These are phyloP conservation scores for Hypoxylon sp. DNA, from an alignment of 2,329 filamentous ascomycete genomes.

Conservation along the genomic window DNA sequence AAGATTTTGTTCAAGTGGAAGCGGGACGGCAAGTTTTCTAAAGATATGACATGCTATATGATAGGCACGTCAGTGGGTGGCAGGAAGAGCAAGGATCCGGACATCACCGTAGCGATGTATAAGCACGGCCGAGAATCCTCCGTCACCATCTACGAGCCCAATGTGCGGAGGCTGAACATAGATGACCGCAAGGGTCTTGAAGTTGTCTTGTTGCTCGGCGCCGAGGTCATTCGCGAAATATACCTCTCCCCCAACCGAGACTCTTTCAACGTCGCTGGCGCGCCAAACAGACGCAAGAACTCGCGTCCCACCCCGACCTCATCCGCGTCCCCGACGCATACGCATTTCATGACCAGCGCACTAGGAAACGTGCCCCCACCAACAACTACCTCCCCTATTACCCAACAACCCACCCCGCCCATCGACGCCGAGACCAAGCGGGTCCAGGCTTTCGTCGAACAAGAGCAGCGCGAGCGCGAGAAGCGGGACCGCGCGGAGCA, in stretches of 20 bases:
- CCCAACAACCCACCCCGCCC: slow-evolving; percentile 48
- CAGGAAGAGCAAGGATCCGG: slow-evolving; percentile 89
- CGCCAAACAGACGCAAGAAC: slow-evolving; percentile 59
- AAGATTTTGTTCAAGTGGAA: slow-evolving; percentile 91
- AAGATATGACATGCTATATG: slow-evolving; percentile 90
- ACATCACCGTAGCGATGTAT: slow-evolving; percentile 95
- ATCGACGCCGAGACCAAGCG: slow-evolving; percentile 85
- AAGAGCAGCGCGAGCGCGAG: slow-evolving; percentile 69
- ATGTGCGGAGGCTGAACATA: slow-evolving; percentile 89
- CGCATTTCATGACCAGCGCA: slow-evolving; percentile 60
- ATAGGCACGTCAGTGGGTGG: slow-evolving; percentile 81
- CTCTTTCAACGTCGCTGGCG: slow-evolving; percentile 80
- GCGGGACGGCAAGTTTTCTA: slow-evolving; percentile 86
- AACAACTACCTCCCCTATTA: slow-evolving; percentile 53
- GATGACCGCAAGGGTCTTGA: slow-evolving; percentile 96
- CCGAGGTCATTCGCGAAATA: slow-evolving; percentile 76
- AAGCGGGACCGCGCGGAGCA: slow-evolving; percentile 70
- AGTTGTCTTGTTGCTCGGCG: slow-evolving; percentile 78
- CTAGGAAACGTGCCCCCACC: slow-evolving; percentile 61
- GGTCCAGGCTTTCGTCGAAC: slow-evolving; percentile 71
- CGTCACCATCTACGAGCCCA: slow-evolving; percentile 93
- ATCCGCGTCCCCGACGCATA: slow-evolving; percentile 49
- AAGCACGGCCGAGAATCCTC: slow-evolving; percentile 74
- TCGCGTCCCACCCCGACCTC: slow-evolving; percentile 58
- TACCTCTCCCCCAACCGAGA: slow-evolving; percentile 77